Conservation (phyloP, 176 grass and related monocot species). For the Eleusine coracana region DNA sequence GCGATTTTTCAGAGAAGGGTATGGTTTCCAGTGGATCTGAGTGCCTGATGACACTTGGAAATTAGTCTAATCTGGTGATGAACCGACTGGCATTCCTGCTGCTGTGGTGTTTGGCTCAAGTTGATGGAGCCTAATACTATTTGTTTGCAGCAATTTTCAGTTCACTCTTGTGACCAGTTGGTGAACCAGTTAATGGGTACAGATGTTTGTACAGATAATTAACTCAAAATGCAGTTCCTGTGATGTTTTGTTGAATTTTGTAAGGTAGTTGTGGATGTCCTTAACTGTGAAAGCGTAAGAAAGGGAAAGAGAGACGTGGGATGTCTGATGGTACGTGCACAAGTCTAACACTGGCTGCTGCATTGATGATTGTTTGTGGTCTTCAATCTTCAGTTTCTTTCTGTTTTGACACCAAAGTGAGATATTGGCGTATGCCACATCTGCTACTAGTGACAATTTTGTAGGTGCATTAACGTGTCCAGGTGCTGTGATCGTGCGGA, state of each 20-base stretch:
- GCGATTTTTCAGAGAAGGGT: not conserved
- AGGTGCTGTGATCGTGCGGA: too few relatives aligned
- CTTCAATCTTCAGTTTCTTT: too few relatives aligned
- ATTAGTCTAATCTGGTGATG: not conserved
- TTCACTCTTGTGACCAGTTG: not conserved
- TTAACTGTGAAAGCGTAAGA: not conserved
- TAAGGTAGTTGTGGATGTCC: not conserved
- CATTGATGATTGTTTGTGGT: too few relatives aligned
- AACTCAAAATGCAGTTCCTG: not conserved
- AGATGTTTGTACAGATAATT: slow-evolving; percentile 3
- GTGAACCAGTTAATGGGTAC: not conserved
- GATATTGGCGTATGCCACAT: too few relatives aligned
- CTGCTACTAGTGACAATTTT: too few relatives aligned
- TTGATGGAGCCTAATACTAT: not conserved
- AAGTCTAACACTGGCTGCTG: not conserved
- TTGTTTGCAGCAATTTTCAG: not conserved
- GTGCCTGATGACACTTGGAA: too few relatives aligned
- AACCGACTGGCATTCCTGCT: not conserved
- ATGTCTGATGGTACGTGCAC: not conserved
- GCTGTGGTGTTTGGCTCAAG: not conserved
- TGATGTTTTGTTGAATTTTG: not conserved
- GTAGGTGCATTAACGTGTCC: too few relatives aligned
- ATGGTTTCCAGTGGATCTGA: slow-evolving; percentile 10
- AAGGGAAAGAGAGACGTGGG: not conserved
- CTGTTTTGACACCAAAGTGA: too few relatives aligned